These are phyloP conservation scores for Vanderwaltozyma yarrowii DNA, from an alignment of 805 yeast species.

Conservation along the genomic window DNA sequence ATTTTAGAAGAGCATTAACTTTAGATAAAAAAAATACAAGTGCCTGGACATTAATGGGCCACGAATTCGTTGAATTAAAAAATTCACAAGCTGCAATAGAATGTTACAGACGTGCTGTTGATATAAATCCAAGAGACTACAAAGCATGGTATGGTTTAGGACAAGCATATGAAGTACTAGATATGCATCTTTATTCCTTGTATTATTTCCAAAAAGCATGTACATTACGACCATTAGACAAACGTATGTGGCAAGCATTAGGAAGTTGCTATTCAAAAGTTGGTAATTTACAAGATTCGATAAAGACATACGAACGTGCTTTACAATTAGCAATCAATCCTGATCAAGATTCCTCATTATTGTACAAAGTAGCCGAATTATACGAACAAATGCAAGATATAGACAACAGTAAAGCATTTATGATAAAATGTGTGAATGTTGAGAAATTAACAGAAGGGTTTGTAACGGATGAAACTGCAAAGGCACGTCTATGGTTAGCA, in stretches of 20 bases:
- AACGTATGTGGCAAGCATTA: conserved; percentile 93
- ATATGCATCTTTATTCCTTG: conserved; percentile 86
- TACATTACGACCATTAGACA: conserved; percentile 76
- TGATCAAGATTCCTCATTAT: conserved; percentile 42
- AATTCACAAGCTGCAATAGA: conserved; percentile 97
- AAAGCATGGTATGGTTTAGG: conserved; percentile 99
- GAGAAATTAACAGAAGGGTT: conserved; percentile 53
- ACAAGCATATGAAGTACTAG: conserved; percentile 93
- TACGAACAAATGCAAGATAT: conserved; percentile 47
- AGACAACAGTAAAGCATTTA: conserved; percentile 46
- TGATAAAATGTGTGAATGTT: conserved; percentile 46
- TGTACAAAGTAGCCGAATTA: conserved; percentile 55
- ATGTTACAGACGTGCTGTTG: conserved; percentile 87
- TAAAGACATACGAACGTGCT: conserved; percentile 76
- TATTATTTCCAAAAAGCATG: conserved; percentile 91
- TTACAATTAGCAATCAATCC: conserved; percentile 42
- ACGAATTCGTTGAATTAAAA: conserved; percentile 91
- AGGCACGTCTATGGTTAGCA: conserved; percentile 84
- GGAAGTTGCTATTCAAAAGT: conserved; percentile 83
- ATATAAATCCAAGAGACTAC: conserved; percentile 78
- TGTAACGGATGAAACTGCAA: conserved; percentile 60
- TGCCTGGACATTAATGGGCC: conserved; percentile 99
- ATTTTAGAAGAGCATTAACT: conserved; percentile 80
- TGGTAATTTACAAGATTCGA: conserved; percentile 58
- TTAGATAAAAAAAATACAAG: conserved; percentile 70